These are phyloP conservation scores for Dimocarpus longan DNA, from an alignment of 345 rosid species.

Conservation along the genomic window DNA sequence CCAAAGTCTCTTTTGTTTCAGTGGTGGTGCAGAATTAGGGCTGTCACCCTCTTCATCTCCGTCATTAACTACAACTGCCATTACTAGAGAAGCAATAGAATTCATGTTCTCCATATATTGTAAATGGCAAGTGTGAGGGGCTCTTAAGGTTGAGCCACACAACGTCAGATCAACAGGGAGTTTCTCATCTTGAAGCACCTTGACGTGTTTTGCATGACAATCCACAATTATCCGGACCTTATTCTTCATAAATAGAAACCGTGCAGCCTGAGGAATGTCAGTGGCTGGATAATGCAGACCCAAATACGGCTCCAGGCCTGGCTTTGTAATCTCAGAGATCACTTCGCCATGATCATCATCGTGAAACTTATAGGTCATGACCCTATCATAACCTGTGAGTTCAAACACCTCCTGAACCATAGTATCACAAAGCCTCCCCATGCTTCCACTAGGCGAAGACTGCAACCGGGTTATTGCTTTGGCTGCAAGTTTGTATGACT, in stretches of 20 bases:
- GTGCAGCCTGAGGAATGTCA: conserved; percentile 94
- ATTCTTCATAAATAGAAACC: conserved; percentile 94
- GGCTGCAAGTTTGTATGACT: conserved; percentile 96
- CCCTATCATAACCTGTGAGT: conserved; percentile 96
- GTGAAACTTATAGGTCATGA: conserved; percentile 92
- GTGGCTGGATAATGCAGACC: conserved; percentile 99
- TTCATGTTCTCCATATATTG: conserved; percentile 96
- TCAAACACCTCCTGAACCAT: conserved; percentile 97
- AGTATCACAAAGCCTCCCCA: conserved; percentile 86
- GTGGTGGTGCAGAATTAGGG: conserved; percentile 51
- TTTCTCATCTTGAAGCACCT: conserved; percentile 90
- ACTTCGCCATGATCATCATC: conserved; percentile 99
- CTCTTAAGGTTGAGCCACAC: conserved; percentile 95
- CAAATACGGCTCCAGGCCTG: conserved; percentile 88
- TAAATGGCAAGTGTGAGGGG: conserved; percentile 89
- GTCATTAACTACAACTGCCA: conserved; percentile 93
- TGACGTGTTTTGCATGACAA: conserved; percentile 81
- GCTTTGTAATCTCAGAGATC: conserved; percentile 80
- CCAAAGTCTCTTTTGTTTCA: conserved; percentile 88
- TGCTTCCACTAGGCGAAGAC: conserved; percentile 84
- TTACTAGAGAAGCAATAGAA: conserved; percentile 90
- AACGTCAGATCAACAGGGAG: conserved; percentile 77
- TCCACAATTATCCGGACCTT: conserved; percentile 96
- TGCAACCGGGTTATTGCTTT: conserved; percentile 90
- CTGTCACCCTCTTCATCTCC: conserved; percentile 61